Percentiles rank a stretch among this genome's conserved stretches.
phyloP scores from a whole-genome alignment of 2,329 filamentous ascomycete genomes.

The Xylariaceae sp. region DNA sequence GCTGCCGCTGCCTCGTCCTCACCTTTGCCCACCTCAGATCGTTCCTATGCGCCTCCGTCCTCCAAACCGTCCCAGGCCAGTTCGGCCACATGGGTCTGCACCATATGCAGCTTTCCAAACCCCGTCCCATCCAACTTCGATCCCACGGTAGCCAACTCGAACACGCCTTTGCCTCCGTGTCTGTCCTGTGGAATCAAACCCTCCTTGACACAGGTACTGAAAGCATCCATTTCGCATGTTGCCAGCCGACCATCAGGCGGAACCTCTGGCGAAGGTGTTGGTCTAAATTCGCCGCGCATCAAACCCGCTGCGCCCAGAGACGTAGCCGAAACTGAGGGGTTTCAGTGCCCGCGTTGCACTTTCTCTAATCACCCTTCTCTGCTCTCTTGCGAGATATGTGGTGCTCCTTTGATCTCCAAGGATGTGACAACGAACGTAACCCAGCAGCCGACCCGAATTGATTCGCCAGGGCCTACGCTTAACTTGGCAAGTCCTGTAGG shows the following conservation, averaged over 20 bases:
- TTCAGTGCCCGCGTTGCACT: slow-evolving; percentile 82
- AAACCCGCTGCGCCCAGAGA: slow-evolving; percentile 5
- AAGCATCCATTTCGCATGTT: slow-evolving; percentile 78
- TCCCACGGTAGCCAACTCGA: slow-evolving; percentile 71
- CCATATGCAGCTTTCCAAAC: slow-evolving; percentile 94
- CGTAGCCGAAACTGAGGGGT: slow-evolving; percentile 29
- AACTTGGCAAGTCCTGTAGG: slow-evolving; percentile 37
- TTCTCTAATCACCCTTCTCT: slow-evolving; percentile 91
- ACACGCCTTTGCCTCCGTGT: slow-evolving; percentile 81
- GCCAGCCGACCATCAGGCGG: slow-evolving; percentile 43
- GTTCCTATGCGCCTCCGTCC: slow-evolving; percentile 40
- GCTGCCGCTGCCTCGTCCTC: slow-evolving; percentile 46
- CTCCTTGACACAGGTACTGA: slow-evolving; percentile 75
- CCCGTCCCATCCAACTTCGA: slow-evolving; percentile 93
- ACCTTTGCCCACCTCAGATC: slow-evolving; percentile 23
- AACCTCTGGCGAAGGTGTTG: slow-evolving; percentile 9
- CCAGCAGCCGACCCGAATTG: slow-evolving; percentile 51
- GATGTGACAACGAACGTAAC: slow-evolving; percentile 40
- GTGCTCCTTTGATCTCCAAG: slow-evolving; percentile 66
- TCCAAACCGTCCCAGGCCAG: slow-evolving; percentile 48
- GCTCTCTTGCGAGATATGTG: slow-evolving; percentile 85
- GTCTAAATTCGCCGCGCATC: slow-evolving; percentile 9
- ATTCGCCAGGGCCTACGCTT: slow-evolving; percentile 76
- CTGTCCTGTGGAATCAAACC: slow-evolving; percentile 93
- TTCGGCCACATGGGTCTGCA: slow-evolving; percentile 87